phyloP scores from a whole-genome alignment of 129 eudicot genomes.

The Flaveria robusta region DNA sequence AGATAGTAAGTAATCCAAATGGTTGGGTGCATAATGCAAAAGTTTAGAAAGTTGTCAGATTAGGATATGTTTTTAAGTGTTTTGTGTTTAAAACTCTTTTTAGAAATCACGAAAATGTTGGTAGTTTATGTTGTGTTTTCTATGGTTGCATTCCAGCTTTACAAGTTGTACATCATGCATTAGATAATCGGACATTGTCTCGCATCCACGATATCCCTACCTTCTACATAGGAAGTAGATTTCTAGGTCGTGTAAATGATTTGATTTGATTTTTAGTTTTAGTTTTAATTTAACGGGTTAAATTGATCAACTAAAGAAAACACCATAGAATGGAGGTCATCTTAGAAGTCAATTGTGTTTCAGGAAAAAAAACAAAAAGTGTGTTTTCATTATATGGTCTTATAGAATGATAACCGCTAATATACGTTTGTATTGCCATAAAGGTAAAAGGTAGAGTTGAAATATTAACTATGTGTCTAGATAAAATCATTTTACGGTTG shows the following conservation, averaged over 20 bases:
- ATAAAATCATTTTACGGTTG: too few relatives aligned
- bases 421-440: too few relatives aligned
- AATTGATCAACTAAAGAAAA: too few relatives aligned
- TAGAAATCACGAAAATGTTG: slow-evolving; percentile 27
- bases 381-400: too few relatives aligned
- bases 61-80: slow-evolving; percentile 12
- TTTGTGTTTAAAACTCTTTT: slow-evolving; percentile 20
- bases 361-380: too few relatives aligned
- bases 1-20: slow-evolving; percentile 32
- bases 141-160: slow-evolving; percentile 3
- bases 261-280: background rate
- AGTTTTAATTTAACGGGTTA: too few relatives aligned
- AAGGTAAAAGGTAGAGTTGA: too few relatives aligned
- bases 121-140: slow-evolving; percentile 21
- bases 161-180: background rate
- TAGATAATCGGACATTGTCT: background rate
- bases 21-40: slow-evolving; percentile 33
- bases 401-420: too few relatives aligned
- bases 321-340: too few relatives aligned
- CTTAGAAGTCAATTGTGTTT: too few relatives aligned
- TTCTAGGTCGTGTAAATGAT: too few relatives aligned
- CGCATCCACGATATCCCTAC: background rate
- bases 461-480: too few relatives aligned
- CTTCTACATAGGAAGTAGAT: background rate
- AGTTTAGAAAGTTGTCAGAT: slow-evolving; percentile 23